Evolutionary conservation across 2,329 filamentous ascomycete genomes (phyloP), one percentile per base, ranked within the genome.

Genomic region (Alternaria solani): DNA sequence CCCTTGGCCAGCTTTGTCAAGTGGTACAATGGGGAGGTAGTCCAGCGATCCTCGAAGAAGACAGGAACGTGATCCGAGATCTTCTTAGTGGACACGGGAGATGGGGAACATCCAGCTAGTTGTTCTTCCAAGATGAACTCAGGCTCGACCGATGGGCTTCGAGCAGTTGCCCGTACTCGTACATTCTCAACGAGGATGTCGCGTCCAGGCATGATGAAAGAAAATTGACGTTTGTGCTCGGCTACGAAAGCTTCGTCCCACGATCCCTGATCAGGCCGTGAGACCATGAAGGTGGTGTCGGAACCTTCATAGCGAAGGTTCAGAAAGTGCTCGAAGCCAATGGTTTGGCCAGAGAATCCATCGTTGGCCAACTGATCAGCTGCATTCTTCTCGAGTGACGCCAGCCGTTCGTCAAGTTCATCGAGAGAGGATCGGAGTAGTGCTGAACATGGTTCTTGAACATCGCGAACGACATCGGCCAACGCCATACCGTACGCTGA

Each of bases 321-420:
- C 16, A 83, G 68, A 59, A 80, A 83, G 5, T 70, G 66, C 39
- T 81, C 74, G 39, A 69, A 68, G 3, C 51, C 55, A 30, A 72
- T 63, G 6, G 57, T 49, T 8, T 62, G 53, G 0, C 46, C 49
- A 0, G 57, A 32, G 11, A 94, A 93, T 0, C 91, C 91, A 75
- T 94, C 91, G 2, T 88, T 87, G 20, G 80, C 79, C 3, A 94
- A 81, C 1, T 86, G 84, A 25, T 82, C 77, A 3, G 83, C 82
- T 0, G 90, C 90, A 67, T 87, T 88, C 16, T 85, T 82, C 76
- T 88, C 90, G 39, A 94, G 82, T 56, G 88, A 39, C 7, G 90
- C 88, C 68, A 93, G 91, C 5, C 55, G 38, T 23, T 52, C 49
- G 23, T 61, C 53, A n/a, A 57, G 46, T 39, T 54, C 34, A 7